Evolutionary conservation across 2,329 filamentous ascomycete species (phyloP).

Genomic region (Trichoderma arundinaceum): DNA sequence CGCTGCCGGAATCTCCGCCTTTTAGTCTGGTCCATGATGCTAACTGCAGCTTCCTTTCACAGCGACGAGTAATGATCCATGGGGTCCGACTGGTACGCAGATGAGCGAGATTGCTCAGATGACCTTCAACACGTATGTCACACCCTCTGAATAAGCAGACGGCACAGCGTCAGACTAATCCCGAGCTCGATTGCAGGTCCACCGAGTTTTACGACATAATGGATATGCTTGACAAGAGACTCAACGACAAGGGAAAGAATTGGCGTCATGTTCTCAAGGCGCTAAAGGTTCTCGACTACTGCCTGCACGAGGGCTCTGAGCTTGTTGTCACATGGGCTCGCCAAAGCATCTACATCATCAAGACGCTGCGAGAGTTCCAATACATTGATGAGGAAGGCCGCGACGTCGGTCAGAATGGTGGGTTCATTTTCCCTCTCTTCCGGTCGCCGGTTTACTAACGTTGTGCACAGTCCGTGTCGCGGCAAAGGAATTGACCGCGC

Average conservation of each 20-base stretch:
- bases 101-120: slow-evolving; percentile 99
- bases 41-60: slow-evolving; percentile 33
- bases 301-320: slow-evolving; percentile 95
- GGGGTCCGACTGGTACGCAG: slow-evolving; percentile 96
- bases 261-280: slow-evolving; percentile 99
- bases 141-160: slow-evolving; percentile 32
- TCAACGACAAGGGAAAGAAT: slow-evolving; percentile 99
- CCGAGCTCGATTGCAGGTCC: slow-evolving; percentile 61
- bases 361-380: slow-evolving; percentile 95
- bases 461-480: slow-evolving; percentile 78
- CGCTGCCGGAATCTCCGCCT: slow-evolving; percentile 16
- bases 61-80: slow-evolving; percentile 99
- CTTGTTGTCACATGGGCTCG: slow-evolving; percentile 96
- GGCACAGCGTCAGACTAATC: slow-evolving; percentile 18
- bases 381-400: slow-evolving; percentile 94
- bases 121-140: slow-evolving; percentile 91
- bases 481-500: slow-evolving; percentile 90
- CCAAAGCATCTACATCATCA: slow-evolving; percentile 98
- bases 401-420: slow-evolving; percentile 96
- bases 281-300: slow-evolving; percentile 96
- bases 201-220: slow-evolving; percentile 99
- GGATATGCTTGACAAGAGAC: slow-evolving; percentile 98
- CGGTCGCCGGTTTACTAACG: slow-evolving; percentile 32
- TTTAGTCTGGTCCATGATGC: neutral
- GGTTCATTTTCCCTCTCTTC: slow-evolving; percentile 40